Base-by-base conservation (phyloP, 257 asterid species). In the Galeopsis tetrahit region DNA sequence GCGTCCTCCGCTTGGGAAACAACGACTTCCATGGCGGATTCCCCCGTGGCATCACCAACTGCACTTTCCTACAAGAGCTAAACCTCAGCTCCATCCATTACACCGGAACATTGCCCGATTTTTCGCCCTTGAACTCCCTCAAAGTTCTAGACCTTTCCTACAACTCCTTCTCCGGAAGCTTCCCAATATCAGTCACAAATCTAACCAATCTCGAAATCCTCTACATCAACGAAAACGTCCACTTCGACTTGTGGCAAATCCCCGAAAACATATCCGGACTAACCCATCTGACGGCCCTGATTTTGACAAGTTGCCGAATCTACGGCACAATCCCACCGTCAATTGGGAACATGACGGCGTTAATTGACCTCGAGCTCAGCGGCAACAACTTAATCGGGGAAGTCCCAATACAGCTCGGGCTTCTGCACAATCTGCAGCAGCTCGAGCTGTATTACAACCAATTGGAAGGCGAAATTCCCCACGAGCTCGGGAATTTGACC, bases 391-490 rank as follows among this genome's bases (percentile, higher is more conserved):
- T 91, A 40, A 59, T 49, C 0, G 99, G 99, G 0, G 59, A 52
- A 38, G 56, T 95, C 14, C 99, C 98, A 0, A 76, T 13, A 6
- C 96, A 92, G 49, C 61, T 95, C 4, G 96, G 94, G 6, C 34
- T 8, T 79, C 74, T 95, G 52, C 79, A 35, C 28, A 90, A 90
- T 40, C 80, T 95, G 82, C 75, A 55, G 73, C 84, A 70, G 85
- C 92, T 95, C 57, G 99, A 95, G 86, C 98, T 95, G 14, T 95
- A 90, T 44, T 91, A 90, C 81, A 95, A 95, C 74, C 69, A 52
- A 28, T 82, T 95, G 5, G 87, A 81, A 4, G 99, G 99, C 2
- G 89, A 88, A 71, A 85, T 95, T 1, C 99, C 98, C 0, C 72
- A 67, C 49, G 99, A 88, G 85, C 78, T 91, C 13, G 98, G 99